phyloP scores from a whole-genome alignment of 2,329 filamentous ascomycete species.

The Coniella vitis region DNA sequence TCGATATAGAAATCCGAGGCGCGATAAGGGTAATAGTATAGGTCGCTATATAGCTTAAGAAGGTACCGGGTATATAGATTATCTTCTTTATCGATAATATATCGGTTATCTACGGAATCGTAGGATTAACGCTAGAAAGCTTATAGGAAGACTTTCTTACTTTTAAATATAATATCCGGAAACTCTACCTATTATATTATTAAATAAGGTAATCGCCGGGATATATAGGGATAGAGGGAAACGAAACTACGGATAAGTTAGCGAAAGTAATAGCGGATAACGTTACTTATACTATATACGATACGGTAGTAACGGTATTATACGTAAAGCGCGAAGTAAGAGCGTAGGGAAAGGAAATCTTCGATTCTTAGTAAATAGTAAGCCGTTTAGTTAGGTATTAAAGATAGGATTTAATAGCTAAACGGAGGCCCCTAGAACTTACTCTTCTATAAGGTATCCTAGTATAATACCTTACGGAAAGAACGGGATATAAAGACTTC shows the following conservation, averaged over 20 bases:
- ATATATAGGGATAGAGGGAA: not conserved
- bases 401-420: not conserved
- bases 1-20: no score
- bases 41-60: no score
- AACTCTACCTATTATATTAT: not conserved
- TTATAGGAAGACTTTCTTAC: no score
- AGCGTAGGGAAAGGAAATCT: not conserved
- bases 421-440: not conserved
- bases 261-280: not conserved
- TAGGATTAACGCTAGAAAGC: no score
- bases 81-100: no score
- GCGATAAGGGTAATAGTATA: no score
- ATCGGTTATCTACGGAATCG: no score
- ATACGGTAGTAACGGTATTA: not conserved
- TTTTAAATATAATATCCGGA: no score
- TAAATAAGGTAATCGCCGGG: not conserved
- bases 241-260: not conserved
- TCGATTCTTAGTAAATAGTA: not conserved
- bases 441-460: not conserved
- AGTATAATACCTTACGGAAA: not conserved
- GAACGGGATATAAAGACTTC: not conserved
- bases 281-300: not conserved
- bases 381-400: not conserved
- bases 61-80: no score
- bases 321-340: no score